Evolutionary conservation across 352 stramenopile genomes (phyloP).

Genomic region (Phytopythium boreale): DNA sequence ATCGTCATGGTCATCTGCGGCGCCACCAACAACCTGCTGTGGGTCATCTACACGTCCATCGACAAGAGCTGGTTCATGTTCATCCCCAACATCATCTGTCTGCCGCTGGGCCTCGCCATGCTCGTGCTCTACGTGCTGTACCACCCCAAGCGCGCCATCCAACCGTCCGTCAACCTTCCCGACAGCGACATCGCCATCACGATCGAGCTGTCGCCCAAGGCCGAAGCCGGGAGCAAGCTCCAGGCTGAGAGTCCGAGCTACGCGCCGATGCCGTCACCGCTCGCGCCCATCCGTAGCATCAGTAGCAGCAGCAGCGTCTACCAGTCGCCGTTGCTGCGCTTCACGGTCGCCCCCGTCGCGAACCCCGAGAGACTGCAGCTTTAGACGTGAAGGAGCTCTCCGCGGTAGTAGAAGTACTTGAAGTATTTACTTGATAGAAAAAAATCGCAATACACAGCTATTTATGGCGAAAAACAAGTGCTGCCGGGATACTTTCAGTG

Average conservation of each 20-base stretch:
- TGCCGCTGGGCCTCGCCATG: slow-evolving; percentile 32
- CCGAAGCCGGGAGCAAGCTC: slow-evolving; percentile 16
- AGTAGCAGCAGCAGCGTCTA: slow-evolving; percentile 6
- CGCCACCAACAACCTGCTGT: slow-evolving; percentile 39
- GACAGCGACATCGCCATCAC: slow-evolving; percentile 23
- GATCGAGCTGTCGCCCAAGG: slow-evolving; percentile 24
- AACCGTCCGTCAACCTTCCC: slow-evolving; percentile 12
- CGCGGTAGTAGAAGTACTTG: background rate
- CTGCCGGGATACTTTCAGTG: no score
- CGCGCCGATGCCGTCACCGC: slow-evolving; percentile 20
- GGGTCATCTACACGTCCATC: slow-evolving; percentile 42
- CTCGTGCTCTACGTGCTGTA: slow-evolving; percentile 42
- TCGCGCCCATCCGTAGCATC: slow-evolving; percentile 16
- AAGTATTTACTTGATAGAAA: slow-evolving; percentile 4
- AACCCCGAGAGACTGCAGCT: background rate
- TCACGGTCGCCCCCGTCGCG: background rate
- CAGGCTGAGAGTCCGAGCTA: slow-evolving; percentile 16
- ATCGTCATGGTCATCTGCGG: slow-evolving; percentile 44
- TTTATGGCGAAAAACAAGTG: background rate
- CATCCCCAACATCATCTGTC: slow-evolving; percentile 36
- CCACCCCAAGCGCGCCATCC: slow-evolving; percentile 22
- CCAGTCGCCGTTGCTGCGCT: slow-evolving; percentile 1
- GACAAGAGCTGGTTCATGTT: slow-evolving; percentile 53
- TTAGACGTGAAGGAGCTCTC: background rate
- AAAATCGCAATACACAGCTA: background rate